phyloP scores from a whole-genome alignment of 208 protist genomes.

The Strigomonas galati region DNA sequence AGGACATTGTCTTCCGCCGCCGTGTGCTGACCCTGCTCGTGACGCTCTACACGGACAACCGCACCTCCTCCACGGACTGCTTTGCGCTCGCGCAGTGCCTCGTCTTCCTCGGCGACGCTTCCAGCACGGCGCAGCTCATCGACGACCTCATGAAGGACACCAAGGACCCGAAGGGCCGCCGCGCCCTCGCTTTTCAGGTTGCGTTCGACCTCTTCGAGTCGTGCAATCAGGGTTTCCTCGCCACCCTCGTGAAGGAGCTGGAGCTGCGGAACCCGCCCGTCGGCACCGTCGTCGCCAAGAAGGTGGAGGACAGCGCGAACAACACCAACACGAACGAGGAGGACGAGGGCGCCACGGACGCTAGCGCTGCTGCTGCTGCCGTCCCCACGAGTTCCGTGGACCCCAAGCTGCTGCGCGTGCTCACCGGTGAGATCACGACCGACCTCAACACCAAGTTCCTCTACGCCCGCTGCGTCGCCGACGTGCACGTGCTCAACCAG shows the following conservation, averaged over 20 bases:
- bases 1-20: conserved; percentile 77
- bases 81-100: conserved; percentile 93
- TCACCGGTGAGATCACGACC: conserved; percentile 89
- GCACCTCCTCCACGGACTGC: conserved; percentile 79
- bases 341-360: neutral
- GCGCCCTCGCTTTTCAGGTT: conserved; percentile 77
- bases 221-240: conserved; percentile 88
- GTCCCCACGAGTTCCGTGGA: neutral
- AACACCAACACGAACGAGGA: neutral
- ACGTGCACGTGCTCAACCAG: conserved; percentile 94
- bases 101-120: conserved; percentile 91
- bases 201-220: conserved; percentile 89
- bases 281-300: conserved; percentile 8
- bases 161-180: conserved; percentile 29
- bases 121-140: conserved; percentile 80
- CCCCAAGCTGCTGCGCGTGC: conserved; percentile 69
- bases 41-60: conserved; percentile 71
- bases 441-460: conserved; percentile 95
- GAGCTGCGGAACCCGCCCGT: conserved; percentile 9
- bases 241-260: conserved; percentile 48
- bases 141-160: conserved; percentile 43
- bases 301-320: conserved; percentile 10
- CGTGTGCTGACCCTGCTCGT: conserved; percentile 88
- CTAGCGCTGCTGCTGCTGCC: too few relatives aligned
- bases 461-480: conserved; percentile 92